These are phyloP conservation scores for Geranomyces variabilis DNA, from an alignment of 192 early-diverging fungal genomes.

Conservation along the genomic window DNA sequence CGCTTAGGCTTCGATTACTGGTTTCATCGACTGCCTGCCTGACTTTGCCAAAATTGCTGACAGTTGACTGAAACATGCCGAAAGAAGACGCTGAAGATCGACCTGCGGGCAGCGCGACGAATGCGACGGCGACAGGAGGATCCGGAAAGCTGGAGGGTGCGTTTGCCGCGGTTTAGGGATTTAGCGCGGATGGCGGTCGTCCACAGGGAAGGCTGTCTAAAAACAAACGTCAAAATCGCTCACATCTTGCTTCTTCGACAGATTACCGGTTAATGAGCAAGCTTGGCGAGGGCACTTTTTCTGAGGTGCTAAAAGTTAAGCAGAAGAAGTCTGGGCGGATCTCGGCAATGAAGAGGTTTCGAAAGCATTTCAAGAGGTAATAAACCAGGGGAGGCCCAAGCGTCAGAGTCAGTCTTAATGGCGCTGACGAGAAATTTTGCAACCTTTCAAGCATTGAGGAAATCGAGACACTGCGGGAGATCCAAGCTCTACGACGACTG, in stretches of 20 bases:
- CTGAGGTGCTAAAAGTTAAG: conserved; percentile 66
- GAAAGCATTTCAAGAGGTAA: conserved; percentile 62
- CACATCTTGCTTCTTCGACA: not conserved
- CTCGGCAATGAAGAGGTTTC: conserved; percentile 67
- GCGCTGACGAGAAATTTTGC: not conserved
- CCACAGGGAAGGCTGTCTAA: not conserved
- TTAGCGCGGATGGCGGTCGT: not conserved
- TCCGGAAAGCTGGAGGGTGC: conserved; percentile 15
- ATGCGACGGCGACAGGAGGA: not conserved
- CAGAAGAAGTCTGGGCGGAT: conserved; percentile 61
- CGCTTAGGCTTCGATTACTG: too few species aligned
- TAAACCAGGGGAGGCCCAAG: not conserved
- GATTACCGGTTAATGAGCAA: conserved; percentile 63
- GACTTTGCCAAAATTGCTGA: too few species aligned
- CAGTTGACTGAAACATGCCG: not conserved
- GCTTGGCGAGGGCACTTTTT: conserved; percentile 69
- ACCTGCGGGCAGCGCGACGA: conserved; percentile 13
- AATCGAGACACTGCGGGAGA: conserved; percentile 63
- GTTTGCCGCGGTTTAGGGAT: not conserved
- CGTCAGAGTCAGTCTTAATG: too few species aligned
- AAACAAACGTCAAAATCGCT: too few species aligned
- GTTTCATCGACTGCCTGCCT: too few species aligned
- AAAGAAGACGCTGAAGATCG: conserved; percentile 10
- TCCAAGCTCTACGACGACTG: conserved; percentile 58
- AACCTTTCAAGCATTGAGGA: conserved; percentile 51